phyloP scores from a whole-genome alignment of 176 grass and related monocot genomes.

The Oryza meridionalis region DNA sequence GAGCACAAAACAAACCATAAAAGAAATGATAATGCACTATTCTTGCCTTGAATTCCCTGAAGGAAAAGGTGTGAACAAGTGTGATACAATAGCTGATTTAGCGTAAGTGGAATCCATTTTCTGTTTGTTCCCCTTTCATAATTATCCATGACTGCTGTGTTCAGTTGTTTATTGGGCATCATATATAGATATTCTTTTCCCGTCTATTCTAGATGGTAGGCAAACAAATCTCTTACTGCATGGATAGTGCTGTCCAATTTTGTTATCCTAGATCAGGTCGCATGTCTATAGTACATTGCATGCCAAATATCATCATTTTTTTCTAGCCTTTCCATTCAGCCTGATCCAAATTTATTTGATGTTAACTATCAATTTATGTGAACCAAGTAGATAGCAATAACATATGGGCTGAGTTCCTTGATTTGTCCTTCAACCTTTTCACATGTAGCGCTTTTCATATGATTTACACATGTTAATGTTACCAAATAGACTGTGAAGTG shows the following conservation, averaged over 20 bases:
- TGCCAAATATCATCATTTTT: background rate
- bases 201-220: background rate
- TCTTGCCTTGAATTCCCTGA: slow-evolving; percentile 90
- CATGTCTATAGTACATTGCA: background rate
- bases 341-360: background rate
- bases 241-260: background rate
- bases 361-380: background rate
- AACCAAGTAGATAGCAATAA: background rate
- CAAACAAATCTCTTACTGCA: background rate
- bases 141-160: slow-evolving; percentile 25
- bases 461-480: background rate
- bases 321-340: background rate
- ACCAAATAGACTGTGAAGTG: background rate
- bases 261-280: background rate
- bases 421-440: background rate
- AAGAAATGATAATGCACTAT: slow-evolving; percentile 95
- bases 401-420: background rate
- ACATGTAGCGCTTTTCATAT: background rate
- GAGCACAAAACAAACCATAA: slow-evolving; percentile 89
- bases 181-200: slow-evolving; percentile 25
- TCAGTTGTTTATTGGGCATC: background rate
- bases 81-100: slow-evolving; percentile 65
- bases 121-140: slow-evolving; percentile 23
- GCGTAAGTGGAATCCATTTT: slow-evolving; percentile 63
- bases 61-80: slow-evolving; percentile 85